Conservation (phyloP, 352 stramenopile genomes). For the Phytophthora syringae region DNA sequence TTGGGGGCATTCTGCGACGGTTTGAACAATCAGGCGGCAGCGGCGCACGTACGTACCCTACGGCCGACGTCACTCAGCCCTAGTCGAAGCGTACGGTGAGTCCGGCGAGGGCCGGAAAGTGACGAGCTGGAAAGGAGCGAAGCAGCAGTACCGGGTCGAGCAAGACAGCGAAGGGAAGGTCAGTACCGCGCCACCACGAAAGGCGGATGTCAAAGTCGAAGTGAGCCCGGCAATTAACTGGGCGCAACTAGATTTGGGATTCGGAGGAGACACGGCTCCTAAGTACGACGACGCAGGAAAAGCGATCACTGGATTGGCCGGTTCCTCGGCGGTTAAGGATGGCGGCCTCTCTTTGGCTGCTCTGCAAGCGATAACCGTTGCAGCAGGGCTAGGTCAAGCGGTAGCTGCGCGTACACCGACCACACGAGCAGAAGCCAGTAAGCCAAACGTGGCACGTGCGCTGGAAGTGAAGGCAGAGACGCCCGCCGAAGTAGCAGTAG, state of each 20-base stretch:
- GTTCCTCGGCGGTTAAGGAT: neutral
- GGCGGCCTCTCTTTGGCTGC: neutral
- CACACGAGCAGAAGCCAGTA: neutral
- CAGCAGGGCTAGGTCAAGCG: neutral
- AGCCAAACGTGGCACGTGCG: neutral
- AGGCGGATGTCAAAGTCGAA: no score
- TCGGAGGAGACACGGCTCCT: neutral
- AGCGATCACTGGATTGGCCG: neutral
- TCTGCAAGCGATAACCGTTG: neutral
- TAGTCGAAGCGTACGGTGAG: neutral
- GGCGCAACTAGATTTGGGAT: neutral
- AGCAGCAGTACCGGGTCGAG: neutral
- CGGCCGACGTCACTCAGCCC: neutral
- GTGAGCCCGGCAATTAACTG: neutral
- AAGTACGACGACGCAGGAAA: neutral
- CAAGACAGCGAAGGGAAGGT: no score
- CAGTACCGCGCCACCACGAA: no score
- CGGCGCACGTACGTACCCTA: neutral
- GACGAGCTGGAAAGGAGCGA: neutral
- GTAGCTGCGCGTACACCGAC: neutral
- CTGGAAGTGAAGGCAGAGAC: slow-evolving; percentile 10
- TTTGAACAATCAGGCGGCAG: neutral
- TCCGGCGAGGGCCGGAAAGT: neutral
- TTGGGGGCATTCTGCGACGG: neutral
- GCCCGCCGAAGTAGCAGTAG: no score